Base-by-base conservation (phyloP, 2,329 filamentous ascomycete species). In the Mollisiaceae sp. region DNA sequence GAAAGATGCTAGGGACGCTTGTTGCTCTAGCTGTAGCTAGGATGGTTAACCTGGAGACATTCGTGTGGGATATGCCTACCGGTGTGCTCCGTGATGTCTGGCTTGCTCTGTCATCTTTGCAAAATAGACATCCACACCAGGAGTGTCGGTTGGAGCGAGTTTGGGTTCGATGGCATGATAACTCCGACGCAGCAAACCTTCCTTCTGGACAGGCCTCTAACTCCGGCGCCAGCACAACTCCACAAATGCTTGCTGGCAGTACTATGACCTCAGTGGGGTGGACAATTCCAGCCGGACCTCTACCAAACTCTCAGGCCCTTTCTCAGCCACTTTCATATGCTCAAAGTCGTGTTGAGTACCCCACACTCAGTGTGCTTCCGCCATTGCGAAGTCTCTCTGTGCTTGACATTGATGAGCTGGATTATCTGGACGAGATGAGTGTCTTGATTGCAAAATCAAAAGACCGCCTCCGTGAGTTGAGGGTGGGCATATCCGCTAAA, bases 11-110 rank as follows among this genome's bases (percentile, higher is more conserved):
- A n/a, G 91, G 91, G 5, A 94, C 91, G 1, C 80, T 95, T 59
- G 91, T 93, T 14, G 91, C 91, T 11, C 79, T 94, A 69, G 91
- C 91, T 14, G 83, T 95, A n/a, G 88, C 89, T 52, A 89, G 91
- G 68, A 95, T 95, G 92, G 81, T 87, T 60, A 92, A 92, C 73
- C 82, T 96, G 45, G 92, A 95, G 77, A 89, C 88, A 0, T 95
- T 95, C 73, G 83, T 92, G 2, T 95, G 92, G 92, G 92, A 96
- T 74, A 94, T 95, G 92, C 92, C 92, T 0, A 95, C 92, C 0
- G 92, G 92, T 1, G 90, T 95, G 20, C 79, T 93, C 61, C 85
- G 91, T 61, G 91, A 94, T 75, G 90, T 94, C 35, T 95, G 93
- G 85, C 86, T 93, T 74, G 89, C 91, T 24, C 82, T 96, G 56